A percentile compares a stretch with the other conserved stretches of the same genome.
phyloP scores from a whole-genome alignment of 441 rosid genomes.

The Euphorbia corollata region DNA sequence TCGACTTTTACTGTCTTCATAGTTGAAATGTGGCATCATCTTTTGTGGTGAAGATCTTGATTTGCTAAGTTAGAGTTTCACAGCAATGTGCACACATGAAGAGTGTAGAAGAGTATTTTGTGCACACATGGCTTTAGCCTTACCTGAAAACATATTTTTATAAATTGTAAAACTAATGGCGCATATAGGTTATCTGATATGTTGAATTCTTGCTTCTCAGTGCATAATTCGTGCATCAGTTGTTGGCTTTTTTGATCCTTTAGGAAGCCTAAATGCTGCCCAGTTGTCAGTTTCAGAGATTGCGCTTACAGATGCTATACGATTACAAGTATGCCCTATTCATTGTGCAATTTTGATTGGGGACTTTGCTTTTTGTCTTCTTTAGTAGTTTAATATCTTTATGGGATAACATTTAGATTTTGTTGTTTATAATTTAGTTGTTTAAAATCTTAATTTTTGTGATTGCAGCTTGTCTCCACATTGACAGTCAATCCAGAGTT shows the following conservation, averaged over 20 bases:
- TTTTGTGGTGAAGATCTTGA: neutral
- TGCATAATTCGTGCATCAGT: constrained; percentile 75
- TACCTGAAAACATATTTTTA: neutral
- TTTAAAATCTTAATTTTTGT: constrained; percentile 21
- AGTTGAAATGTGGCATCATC: constrained; percentile 8
- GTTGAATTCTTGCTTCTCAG: constrained; percentile 37
- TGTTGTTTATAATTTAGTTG: constrained; percentile 5
- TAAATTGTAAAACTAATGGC: neutral
- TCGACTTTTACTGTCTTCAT: constrained; percentile 19
- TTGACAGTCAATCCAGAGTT: constrained; percentile 72
- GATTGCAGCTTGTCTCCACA: constrained; percentile 85
- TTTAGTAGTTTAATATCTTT: constrained; percentile 13
- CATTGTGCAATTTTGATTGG: constrained; percentile 9
- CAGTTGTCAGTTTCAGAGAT: constrained; percentile 37
- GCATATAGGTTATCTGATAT: constrained; percentile 20
- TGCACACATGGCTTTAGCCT: neutral
- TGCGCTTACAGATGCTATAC: constrained; percentile 67
- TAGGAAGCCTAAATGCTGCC: constrained; percentile 31
- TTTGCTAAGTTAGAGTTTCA: neutral
- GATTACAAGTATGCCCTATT: constrained; percentile 58
- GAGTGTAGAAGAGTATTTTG: neutral
- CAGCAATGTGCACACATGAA: neutral
- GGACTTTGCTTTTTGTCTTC: constrained; percentile 1
- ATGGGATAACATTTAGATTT: constrained; percentile 14
- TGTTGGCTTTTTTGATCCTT: constrained; percentile 44